These are phyloP conservation scores for Pythium coloratum DNA, from an alignment of 352 stramenopile species.

Conservation along the genomic window DNA sequence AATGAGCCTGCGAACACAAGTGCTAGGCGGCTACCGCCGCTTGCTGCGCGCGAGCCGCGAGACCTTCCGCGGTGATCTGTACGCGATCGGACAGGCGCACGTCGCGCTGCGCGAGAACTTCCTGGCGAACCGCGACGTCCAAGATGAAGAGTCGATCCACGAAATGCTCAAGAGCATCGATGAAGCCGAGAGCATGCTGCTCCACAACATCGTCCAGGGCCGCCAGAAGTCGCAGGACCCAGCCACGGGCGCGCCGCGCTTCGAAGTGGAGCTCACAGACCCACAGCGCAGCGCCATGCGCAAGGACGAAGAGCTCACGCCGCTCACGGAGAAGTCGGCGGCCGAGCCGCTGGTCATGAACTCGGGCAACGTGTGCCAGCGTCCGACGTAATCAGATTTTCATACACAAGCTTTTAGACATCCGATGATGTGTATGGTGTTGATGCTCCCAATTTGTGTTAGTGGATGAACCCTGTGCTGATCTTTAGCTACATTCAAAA, in stretches of 20 bases:
- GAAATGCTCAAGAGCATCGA: conserved; percentile 76
- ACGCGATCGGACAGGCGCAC: conserved; percentile 59
- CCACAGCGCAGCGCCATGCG: conserved; percentile 74
- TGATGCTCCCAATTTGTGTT: too few species aligned
- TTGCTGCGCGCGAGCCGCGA: conserved; percentile 70
- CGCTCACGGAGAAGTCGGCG: conserved; percentile 73
- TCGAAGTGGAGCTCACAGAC: conserved; percentile 79
- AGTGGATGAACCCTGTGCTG: too few species aligned
- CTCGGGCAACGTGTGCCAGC: conserved; percentile 78
- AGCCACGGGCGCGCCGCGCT: conserved; percentile 36
- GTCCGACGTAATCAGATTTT: conserved; percentile 32
- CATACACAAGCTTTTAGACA: not conserved
- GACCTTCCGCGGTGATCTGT: conserved; percentile 72
- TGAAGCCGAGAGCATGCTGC: conserved; percentile 81
- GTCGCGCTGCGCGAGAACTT: conserved; percentile 73
- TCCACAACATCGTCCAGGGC: conserved; percentile 86
- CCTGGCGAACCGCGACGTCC: conserved; percentile 53
- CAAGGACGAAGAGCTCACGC: conserved; percentile 82
- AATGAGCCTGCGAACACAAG: conserved; percentile 59
- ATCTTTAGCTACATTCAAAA: too few species aligned
- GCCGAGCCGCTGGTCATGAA: conserved; percentile 75
- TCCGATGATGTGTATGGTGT: not conserved
- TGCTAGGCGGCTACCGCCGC: conserved; percentile 76
- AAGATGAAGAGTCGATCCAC: conserved; percentile 45
- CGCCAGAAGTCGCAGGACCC: conserved; percentile 47